Conservation (phyloP, 2,329 filamentous ascomycete genomes). For the Trichoderma endophyticum region DNA sequence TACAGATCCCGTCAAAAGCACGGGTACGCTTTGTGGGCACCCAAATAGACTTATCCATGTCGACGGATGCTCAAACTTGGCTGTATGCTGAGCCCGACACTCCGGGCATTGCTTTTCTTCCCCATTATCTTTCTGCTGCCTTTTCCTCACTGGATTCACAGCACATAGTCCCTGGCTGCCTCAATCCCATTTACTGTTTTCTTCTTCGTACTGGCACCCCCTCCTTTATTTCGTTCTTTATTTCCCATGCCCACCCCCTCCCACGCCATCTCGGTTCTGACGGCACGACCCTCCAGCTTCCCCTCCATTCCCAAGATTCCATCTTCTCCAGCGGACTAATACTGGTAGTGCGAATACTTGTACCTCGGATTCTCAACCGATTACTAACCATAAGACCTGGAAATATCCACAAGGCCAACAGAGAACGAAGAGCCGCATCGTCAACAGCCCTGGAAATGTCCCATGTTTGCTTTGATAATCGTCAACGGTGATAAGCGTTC, state of each 20-base stretch:
- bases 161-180: not conserved
- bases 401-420: not conserved
- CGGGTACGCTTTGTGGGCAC: not conserved
- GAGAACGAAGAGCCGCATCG: not conserved
- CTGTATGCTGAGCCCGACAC: not conserved
- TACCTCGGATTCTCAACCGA: not conserved
- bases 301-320: slow-evolving; percentile 1
- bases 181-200: not conserved
- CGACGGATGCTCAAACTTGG: not conserved
- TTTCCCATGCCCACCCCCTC: slow-evolving; percentile 9
- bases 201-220: not conserved
- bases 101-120: not conserved
- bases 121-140: not conserved
- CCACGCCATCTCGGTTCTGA: slow-evolving; percentile 18
- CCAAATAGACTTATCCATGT: not conserved
- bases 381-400: not conserved
- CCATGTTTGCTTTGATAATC: not conserved
- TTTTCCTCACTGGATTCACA: not conserved
- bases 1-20: not conserved
- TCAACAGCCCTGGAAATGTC: not conserved
- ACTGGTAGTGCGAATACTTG: not conserved
- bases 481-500: not conserved
- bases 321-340: not conserved
- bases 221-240: not conserved
- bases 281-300: slow-evolving; percentile 15